These are phyloP conservation scores for Amylocarpus encephaloides DNA, from an alignment of 2,329 filamentous ascomycete species.

Conservation along the genomic window DNA sequence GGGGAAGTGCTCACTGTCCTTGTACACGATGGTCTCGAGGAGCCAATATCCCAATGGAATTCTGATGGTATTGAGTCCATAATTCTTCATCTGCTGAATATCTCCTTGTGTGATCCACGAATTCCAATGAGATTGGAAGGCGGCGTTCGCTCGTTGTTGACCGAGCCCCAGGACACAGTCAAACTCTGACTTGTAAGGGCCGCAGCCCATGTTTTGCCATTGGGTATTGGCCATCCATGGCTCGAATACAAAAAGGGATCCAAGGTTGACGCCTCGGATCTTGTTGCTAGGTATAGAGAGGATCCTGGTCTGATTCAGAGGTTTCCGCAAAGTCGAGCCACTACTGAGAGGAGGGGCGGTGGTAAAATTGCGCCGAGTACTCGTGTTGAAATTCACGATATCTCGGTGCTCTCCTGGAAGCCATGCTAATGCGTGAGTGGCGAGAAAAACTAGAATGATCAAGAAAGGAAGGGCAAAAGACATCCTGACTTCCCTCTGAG, in stretches of 20 bases:
- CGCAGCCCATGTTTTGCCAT: conserved; percentile 2
- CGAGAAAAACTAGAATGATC: no score
- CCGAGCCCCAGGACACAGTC: conserved; percentile 1
- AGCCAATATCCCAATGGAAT: conserved; percentile 48
- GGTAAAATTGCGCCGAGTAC: no score
- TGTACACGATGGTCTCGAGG: conserved; percentile 39
- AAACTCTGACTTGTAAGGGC: not conserved
- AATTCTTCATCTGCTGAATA: conserved; percentile 38
- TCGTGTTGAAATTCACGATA: no score
- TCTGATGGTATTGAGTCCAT: conserved; percentile 42
- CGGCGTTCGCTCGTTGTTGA: not conserved
- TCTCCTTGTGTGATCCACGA: conserved; percentile 42
- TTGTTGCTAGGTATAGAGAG: not conserved
- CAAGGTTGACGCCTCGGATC: conserved; percentile 5
- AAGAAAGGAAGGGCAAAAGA: no score
- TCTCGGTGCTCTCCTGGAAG: no score
- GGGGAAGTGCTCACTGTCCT: conserved; percentile 41
- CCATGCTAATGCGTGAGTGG: no score
- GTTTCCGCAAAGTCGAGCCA: no score
- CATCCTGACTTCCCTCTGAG: no score
- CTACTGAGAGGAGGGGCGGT: no score
- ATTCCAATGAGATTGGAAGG: conserved; percentile 20
- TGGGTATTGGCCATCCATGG: not conserved
- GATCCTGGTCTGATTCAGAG: no score
- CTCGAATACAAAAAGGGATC: conserved; percentile 1